A percentile compares a stretch with the other conserved stretches of the same genome.
These are phyloP conservation scores for Neocatenulostroma microsporum DNA, from an alignment of 2,329 filamentous ascomycete species.

Conservation along the genomic window DNA sequence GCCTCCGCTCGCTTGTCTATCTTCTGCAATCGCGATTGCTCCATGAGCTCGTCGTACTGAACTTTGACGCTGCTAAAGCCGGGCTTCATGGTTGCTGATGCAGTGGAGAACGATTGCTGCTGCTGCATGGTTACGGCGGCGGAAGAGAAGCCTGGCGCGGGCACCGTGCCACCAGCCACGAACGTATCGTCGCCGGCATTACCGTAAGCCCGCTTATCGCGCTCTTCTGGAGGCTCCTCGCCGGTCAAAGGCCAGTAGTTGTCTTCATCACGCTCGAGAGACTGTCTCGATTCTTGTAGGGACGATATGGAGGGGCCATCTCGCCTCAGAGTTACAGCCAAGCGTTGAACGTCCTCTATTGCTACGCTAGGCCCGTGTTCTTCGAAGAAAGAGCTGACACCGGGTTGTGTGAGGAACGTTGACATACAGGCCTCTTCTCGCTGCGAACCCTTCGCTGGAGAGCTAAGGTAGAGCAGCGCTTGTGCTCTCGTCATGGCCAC, in stretches of 20 bases:
- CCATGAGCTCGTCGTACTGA: conserved; percentile 34
- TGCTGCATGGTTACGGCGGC: conserved; percentile 19
- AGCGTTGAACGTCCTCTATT: conserved; percentile 52
- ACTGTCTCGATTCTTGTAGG: conserved; percentile 43
- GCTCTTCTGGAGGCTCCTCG: conserved; percentile 34
- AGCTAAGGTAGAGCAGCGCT: conserved; percentile 76
- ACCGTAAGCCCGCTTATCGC: conserved; percentile 31
- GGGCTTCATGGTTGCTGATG: conserved; percentile 20
- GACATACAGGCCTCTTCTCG: conserved; percentile 59
- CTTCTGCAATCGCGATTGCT: conserved; percentile 24
- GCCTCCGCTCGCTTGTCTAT: conserved; percentile 22
- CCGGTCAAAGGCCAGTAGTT: conserved; percentile 61
- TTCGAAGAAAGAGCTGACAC: conserved; percentile 47
- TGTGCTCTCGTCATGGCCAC: conserved; percentile 96
- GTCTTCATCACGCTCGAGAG: conserved; percentile 55
- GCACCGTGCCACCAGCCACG: conserved; percentile 6
- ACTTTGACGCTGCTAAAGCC: conserved; percentile 32
- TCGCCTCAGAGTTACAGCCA: conserved; percentile 64
- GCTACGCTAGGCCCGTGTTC: conserved; percentile 64
- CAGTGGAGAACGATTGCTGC: conserved; percentile 21
- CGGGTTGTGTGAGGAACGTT: conserved; percentile 56
- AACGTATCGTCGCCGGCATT: conserved; percentile 5
- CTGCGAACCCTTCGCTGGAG: conserved; percentile 60
- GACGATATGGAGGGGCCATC: conserved; percentile 49
- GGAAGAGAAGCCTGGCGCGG: conserved; percentile 8